Evolutionary conservation across 164 flowering plant genomes (phyloP).

Genomic region (Chimonanthus praecox): DNA sequence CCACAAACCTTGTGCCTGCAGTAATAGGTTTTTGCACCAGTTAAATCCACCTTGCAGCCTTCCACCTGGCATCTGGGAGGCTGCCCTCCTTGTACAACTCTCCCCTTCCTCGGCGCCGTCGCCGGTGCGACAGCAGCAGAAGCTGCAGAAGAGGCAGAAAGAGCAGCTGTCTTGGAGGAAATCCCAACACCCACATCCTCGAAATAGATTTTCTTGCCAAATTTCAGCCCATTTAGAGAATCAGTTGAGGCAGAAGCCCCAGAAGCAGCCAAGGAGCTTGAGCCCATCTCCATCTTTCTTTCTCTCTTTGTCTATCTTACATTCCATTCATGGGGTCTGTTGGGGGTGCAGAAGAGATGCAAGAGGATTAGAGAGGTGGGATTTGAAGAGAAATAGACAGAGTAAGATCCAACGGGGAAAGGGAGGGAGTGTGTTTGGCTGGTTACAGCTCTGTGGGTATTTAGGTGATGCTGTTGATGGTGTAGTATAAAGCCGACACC

Average conservation of each 20-base stretch:
- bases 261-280: constrained; percentile 28
- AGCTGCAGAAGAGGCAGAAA: constrained; percentile 5
- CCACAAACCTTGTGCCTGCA: constrained; percentile 79
- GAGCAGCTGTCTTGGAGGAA: constrained; percentile 16
- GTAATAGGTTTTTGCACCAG: constrained; percentile 69
- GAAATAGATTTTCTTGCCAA: constrained; percentile 65
- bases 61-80: constrained; percentile 80
- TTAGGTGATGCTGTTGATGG: constrained; percentile 11
- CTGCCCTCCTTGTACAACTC: constrained; percentile 35
- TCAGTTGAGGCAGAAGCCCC: constrained; percentile 28
- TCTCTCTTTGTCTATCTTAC: constrained; percentile 8
- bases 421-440: constrained; percentile 1
- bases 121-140: background rate
- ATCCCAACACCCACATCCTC: constrained; percentile 40
- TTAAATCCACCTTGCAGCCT: constrained; percentile 70
- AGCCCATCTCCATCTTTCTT: constrained; percentile 37
- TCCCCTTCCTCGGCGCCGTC: constrained; percentile 32
- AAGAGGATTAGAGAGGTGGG: background rate
- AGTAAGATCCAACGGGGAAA: constrained; percentile 6
- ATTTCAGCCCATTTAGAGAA: constrained; percentile 49
- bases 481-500: constrained; percentile 32
- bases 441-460: constrained; percentile 6
- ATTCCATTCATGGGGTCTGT: constrained; percentile 22
- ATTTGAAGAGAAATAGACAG: background rate
- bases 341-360: constrained; percentile 2